Evolutionary conservation across 1,284 basidiomycete genomes (phyloP), one percentile per base, ranked within the genome.

Genomic region (Ustilago nuda): DNA sequence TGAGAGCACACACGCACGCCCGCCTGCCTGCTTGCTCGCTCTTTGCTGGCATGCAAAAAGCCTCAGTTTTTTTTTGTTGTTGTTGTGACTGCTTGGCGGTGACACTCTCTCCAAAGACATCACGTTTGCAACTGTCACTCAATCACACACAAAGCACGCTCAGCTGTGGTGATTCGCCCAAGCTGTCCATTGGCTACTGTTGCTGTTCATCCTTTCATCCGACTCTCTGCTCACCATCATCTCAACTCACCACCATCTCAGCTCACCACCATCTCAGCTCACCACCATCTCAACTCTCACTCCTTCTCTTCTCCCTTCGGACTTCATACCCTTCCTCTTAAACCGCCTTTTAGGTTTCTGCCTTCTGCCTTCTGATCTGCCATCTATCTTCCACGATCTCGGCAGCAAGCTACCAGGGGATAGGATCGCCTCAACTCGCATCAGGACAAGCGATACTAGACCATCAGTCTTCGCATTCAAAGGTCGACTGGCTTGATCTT

Each of bases 341-440:
- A 27, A 27, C 23, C 23, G 23, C 48, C 48, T 41, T 43, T 4
- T 27, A n/a, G 41, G 55, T 56, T 41, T n/a, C 39, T 56, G 53
- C 58, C 39, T 3, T 27, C 30, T n/a, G 27, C 32, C 30, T 2
- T 23, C 23, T 23, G 23, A 2, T 23, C 23, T 23, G 23, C 48
- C 48, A 41, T 43, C 1, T 27, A n/a, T n/a, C 39, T 56, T 46
- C 58, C 39, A 27, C 32, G 6, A 43, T 46, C 27, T 30, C 19
- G n/a, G 56, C 56, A 54, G 55, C 55, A 35, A 43, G 33, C 30
- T n/a, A 17, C 3, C 35, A 48, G n/a, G 52, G 46, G 46, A 43
- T 45, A 68, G 52, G 55, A 65, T 71, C 68, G 68, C 62, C 39
- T 51, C 45, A 51, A 5, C 32, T 50, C 48, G 35, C 36, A 27